Base-by-base conservation (phyloP, 176 grass and related monocot genomes). In the Themeda triandra region DNA sequence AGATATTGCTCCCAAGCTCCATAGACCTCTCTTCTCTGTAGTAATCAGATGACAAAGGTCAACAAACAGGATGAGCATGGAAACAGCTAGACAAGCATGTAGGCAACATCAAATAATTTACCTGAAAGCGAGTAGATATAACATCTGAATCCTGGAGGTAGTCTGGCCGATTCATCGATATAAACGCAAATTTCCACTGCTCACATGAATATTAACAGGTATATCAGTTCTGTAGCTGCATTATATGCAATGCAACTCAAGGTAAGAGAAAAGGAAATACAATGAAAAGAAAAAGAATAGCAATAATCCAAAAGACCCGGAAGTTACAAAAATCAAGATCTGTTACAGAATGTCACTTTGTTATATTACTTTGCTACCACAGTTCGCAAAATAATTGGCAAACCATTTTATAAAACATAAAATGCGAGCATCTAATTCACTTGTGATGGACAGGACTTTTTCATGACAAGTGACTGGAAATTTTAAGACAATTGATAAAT, bases 1-100 rank as follows among this genome's bases (percentile, higher is more conserved):
- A 98, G 95, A 86, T 98, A 98, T 41, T 98, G 95, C 74, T 98
- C 95, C 95, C 95, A 98, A 25, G 92, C 95, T 85, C 92, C 95
- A 92, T 98, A 98, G 24, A 95, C 90, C 73, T 98, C 92, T 86
- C 91, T 95, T 83, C 85, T 93, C 95, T 98, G 80, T 79, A 92
- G 19, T 64, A 71, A 80, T 77, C 35, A 79, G 30, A 35, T 62
- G 29, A 82, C 49, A 72, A 71, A 80, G 35, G 35, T 48, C 64
- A 82, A 46, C 39, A 84, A 84, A 17, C 13, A 92, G 59, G 86
- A 68, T 24, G 86, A 71, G 78, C 78, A 53, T 29, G 62, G 59
- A 60, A 68, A 54, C 15, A 46, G 79, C 68, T 8, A 85, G 44
- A 85, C 31, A 90, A 45, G 6, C 45, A 6, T 79, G 32, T 37